phyloP scores from a whole-genome alignment of 2,329 filamentous ascomycete genomes.

The Cordyceps cateniannulata region DNA sequence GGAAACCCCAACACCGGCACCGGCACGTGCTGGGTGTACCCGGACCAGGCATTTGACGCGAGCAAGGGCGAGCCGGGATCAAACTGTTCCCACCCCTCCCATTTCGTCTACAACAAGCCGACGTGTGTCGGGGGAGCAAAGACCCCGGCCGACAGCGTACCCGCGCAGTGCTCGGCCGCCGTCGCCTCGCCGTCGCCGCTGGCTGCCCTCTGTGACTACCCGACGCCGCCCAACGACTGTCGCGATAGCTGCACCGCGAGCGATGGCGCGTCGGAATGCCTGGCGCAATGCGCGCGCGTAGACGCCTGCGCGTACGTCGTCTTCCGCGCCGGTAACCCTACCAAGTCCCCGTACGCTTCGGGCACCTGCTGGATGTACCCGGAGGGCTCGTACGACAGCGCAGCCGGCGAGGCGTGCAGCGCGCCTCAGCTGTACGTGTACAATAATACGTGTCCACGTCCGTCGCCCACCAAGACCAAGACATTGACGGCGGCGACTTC shows the following conservation, averaged over 20 bases:
- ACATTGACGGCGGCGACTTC: background rate
- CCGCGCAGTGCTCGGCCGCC: constrained; percentile 17
- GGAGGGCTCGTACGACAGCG: constrained; percentile 21
- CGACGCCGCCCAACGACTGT: constrained; percentile 20
- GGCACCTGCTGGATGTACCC: constrained; percentile 27
- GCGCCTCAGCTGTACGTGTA: constrained; percentile 24
- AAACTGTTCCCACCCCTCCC: constrained; percentile 14
- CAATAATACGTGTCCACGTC: constrained; percentile 24
- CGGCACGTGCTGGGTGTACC: constrained; percentile 26
- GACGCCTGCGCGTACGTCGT: constrained; percentile 23
- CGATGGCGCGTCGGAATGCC: constrained; percentile 19
- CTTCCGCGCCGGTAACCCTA: constrained; percentile 19
- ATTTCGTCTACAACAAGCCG: constrained; percentile 21
- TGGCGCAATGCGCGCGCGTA: constrained; percentile 19
- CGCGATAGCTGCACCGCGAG: constrained; percentile 19
- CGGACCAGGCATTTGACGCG: constrained; percentile 21
- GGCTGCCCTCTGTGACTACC: constrained; percentile 25
- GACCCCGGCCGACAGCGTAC: background rate
- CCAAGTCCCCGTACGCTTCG: constrained; percentile 18
- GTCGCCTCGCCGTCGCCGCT: constrained; percentile 23
- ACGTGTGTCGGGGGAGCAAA: constrained; percentile 13
- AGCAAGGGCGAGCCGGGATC: constrained; percentile 16
- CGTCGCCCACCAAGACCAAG: constrained; percentile 11
- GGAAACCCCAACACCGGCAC: constrained; percentile 22
- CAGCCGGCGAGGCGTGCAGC: constrained; percentile 17